Base-by-base conservation (phyloP, 352 stramenopile species). In the Phytopythium chamaehyphon region DNA sequence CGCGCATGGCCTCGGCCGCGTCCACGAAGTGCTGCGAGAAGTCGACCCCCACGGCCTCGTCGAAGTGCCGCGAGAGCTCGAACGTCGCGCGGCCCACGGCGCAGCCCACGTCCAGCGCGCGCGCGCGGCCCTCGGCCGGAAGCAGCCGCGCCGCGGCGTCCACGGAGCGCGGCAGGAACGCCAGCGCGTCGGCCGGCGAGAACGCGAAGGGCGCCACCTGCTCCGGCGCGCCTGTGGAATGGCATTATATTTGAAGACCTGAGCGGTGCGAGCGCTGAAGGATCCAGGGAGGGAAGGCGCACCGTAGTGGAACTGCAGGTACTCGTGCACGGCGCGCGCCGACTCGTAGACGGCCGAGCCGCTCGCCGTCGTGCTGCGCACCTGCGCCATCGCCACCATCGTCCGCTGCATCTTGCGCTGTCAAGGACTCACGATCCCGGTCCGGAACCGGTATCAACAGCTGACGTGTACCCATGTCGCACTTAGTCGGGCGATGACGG, bases 71-170 rank as follows among this genome's bases (percentile, higher is more conserved):
- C 60, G 90, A 94, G 12, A 98, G 76, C 65, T 97, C 90, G 57
- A 98, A 98, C 3, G 92, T 95, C 18, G 88, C 80, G 19, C 93
- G 91, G 33, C 95, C 95, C 22, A 98, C 93, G 7, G 95, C 88
- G 59, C 93, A 98, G 31, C 95, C 95, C 56, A 98, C 83, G 61
- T 98, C 95, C 42, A 98, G 67, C 1, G 89, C 93, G 40, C 88
- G 83, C n/a, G 69, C 73, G 36, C 77, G 87, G 14, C 75, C 83
- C 7, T 53, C 40, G 1, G 63, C 55, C 1, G 73, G 69, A 9
- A 83, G 63, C 11, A 96, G 62, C 7, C 64, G 66, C 16, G 87
- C 71, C 31, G 85, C 78, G 23, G 86, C 64, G 22, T 91, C 83
- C 12, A 88, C 83, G 18, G 90, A 90, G 31, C 83, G 80, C 38